These are phyloP conservation scores for Diaporthe amygdali DNA, from an alignment of 2,329 filamentous ascomycete species.

Conservation along the genomic window DNA sequence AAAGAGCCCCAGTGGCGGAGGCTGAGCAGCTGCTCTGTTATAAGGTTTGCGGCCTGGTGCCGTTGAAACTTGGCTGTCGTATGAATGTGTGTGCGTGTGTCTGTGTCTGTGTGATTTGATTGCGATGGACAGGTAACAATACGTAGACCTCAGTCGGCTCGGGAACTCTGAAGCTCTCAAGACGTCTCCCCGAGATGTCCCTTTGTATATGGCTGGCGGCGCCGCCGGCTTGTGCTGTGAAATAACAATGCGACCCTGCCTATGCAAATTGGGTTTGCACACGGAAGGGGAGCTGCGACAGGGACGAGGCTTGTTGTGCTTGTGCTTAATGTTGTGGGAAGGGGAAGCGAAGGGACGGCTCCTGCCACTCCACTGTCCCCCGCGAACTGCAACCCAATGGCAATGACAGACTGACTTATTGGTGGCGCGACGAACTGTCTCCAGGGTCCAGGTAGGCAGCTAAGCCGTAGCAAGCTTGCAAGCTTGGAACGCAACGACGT, in stretches of 20 bases:
- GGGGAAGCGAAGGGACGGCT: neutral
- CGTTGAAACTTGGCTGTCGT: conserved; percentile 4
- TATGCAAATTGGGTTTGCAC: neutral
- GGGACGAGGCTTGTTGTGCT: conserved; percentile 9
- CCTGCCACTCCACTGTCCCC: neutral
- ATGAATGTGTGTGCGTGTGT: neutral
- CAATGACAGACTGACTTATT: neutral
- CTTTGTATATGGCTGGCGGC: neutral
- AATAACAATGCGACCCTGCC: neutral
- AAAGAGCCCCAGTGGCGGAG: neutral
- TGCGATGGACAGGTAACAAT: neutral
- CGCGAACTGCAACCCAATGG: conserved; percentile 1
- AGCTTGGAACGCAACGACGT: neutral
- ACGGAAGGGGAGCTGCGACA: neutral
- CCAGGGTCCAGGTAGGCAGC: too few species aligned
- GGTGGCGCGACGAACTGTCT: too few species aligned
- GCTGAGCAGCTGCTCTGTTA: neutral
- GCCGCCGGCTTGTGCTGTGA: neutral
- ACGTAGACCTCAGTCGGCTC: neutral
- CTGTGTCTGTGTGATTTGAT: neutral
- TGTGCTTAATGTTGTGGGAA: neutral
- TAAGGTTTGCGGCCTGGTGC: conserved; percentile 4
- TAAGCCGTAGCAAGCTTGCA: too few species aligned
- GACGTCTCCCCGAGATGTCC: neutral
- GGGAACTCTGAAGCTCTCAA: neutral